Evolutionary conservation across 2,329 filamentous ascomycete genomes (phyloP).

Genomic region (Metarhizium rileyi): DNA sequence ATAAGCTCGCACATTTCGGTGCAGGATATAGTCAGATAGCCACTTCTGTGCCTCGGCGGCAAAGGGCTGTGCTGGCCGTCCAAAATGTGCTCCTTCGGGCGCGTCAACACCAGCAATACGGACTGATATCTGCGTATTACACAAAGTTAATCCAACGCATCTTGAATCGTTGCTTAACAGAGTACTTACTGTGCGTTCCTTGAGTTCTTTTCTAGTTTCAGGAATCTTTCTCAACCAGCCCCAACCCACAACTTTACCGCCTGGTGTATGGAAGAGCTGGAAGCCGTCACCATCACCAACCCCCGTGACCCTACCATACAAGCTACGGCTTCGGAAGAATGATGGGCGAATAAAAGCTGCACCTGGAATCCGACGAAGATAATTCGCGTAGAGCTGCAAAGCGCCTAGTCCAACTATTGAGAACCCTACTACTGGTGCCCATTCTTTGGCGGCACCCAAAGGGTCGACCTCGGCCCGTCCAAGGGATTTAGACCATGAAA

Average conservation of each 20-base stretch:
- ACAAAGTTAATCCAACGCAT: not conserved
- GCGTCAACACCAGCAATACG: conserved; percentile 89
- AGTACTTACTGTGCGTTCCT: conserved; percentile 61
- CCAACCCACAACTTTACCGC: conserved; percentile 82
- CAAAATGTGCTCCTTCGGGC: conserved; percentile 88
- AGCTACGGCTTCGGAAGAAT: conserved; percentile 63
- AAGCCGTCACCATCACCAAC: conserved; percentile 97
- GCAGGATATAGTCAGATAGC: conserved; percentile 63
- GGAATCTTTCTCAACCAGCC: conserved; percentile 80
- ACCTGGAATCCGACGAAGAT: conserved; percentile 75
- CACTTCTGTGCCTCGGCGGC: conserved; percentile 72
- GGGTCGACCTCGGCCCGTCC: conserved; percentile 16
- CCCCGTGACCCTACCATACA: conserved; percentile 82
- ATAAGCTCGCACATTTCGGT: conserved; percentile 68
- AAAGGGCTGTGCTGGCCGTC: conserved; percentile 75
- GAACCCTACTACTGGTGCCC: conserved; percentile 28
- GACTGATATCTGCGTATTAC: conserved; percentile 58
- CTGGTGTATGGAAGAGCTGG: conserved; percentile 86
- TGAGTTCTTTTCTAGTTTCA: conserved; percentile 55
- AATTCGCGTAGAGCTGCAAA: conserved; percentile 55
- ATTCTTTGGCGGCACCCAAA: conserved; percentile 27
- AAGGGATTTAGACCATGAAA: conserved; percentile 31
- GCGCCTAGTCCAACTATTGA: conserved; percentile 28
- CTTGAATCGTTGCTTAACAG: not conserved
- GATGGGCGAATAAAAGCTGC: conserved; percentile 63